Evolutionary conservation across 192 early-diverging fungal species (phyloP), one percentile per base, ranked within the genome.

Genomic region (Funneliformis geosporum): DNA sequence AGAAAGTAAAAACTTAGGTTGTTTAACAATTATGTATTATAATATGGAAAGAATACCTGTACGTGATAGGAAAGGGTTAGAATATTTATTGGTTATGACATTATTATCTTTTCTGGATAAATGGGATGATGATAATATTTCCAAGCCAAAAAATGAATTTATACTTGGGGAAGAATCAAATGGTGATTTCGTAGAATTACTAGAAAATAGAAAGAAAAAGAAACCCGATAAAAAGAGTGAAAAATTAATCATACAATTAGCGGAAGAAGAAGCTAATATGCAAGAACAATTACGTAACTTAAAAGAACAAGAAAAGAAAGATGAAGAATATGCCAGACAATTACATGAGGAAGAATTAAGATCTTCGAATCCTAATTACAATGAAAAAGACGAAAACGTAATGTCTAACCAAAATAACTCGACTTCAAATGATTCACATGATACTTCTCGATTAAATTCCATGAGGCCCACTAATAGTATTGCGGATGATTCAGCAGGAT

Each of bases 61-160:
- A 16, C 33, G 47, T 2, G 76, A 78, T 67, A 66, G 38, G 39
- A 40, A 33, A 21, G 76, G 76, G 8, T 50, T 78, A n/a, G 76
- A 78, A 78, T 67, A 68, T 38, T 16, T 65, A 11, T 44, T 78
- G 40, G 25, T 65, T 33, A 67, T 78, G 4, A 43, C 76, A 6
- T 28, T 78, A 28, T 62, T 78, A 39, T 60, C 76, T 33, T 47
- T 78, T 50, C 50, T 78, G 61, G 76, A 78, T 68, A 62, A 68
- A 67, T 46, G 42, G 43, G 76, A 78, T n/a, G 76, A 68, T 68
- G 46, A 60, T 23, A 27, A 27, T 47, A 33, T 73, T 14, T 11
- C 46, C 28, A 50, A 73, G n/a, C 14, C 23, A 73, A 73, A 23
- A 33, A 73, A 73, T 43, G 70, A 72, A 21, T 47, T 46, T 25